Conservation (phyloP, 202 grass and related monocot genomes). For the Saccharum hybrid region DNA sequence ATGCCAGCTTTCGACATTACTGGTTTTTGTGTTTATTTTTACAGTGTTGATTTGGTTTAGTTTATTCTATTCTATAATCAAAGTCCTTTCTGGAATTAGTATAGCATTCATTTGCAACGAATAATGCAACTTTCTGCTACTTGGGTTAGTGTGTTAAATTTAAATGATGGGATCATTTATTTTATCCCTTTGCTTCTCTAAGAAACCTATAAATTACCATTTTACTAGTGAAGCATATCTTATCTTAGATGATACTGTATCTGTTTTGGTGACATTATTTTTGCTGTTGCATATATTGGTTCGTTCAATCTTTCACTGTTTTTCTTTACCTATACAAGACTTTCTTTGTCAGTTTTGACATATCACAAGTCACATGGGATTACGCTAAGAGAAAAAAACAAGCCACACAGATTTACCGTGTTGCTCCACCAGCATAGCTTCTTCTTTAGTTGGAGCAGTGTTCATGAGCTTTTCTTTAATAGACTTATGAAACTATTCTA, state of each 20-base stretch:
- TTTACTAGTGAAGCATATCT: background rate
- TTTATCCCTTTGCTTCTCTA: background rate
- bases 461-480: conserved; percentile 26
- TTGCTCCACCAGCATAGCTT: background rate
- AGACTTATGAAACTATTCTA: conserved; percentile 39
- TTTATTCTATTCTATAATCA: too few species aligned
- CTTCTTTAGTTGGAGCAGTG: conserved; percentile 21
- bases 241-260: conserved; percentile 17
- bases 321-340: conserved; percentile 1
- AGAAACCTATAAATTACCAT: background rate
- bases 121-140: background rate
- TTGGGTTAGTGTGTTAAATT: background rate
- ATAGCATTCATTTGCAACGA: background rate
- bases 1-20: background rate
- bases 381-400: background rate
- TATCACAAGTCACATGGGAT: conserved; percentile 21
- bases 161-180: background rate
- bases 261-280: conserved; percentile 33
- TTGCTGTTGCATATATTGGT: background rate
- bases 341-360: conserved; percentile 35
- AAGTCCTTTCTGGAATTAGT: background rate
- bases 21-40: background rate
- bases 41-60: background rate
- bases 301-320: background rate
- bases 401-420: conserved; percentile 9